A percentile compares a stretch with the other conserved stretches of the same genome.
These are phyloP conservation scores for Colletotrichum spaethianum DNA, from an alignment of 2,329 filamentous ascomycete species.

Conservation along the genomic window DNA sequence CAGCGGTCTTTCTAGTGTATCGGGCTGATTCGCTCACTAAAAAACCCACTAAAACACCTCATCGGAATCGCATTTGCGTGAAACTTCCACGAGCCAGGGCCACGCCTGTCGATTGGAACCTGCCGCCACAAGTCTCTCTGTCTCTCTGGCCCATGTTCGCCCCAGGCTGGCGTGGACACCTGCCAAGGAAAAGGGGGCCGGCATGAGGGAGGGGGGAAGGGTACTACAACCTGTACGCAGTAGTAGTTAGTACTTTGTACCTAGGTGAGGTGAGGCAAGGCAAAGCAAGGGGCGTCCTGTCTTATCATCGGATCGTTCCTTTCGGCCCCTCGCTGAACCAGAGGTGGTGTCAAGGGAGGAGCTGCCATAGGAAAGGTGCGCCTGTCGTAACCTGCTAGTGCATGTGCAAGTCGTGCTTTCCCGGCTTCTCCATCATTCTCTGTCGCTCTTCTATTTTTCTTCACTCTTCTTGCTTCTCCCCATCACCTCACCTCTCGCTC, in stretches of 20 bases:
- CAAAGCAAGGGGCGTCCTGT: constrained; percentile 6
- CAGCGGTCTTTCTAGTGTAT: not conserved
- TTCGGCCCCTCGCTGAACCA: not conserved
- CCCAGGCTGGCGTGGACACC: constrained; percentile 23
- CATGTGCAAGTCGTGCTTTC: constrained; percentile 8
- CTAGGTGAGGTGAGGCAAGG: too few relatives aligned
- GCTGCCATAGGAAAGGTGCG: not conserved
- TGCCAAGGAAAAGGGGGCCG: constrained; percentile 17
- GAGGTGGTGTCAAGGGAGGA: constrained; percentile 2
- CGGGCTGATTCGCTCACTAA: not conserved
- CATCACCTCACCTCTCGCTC: not conserved
- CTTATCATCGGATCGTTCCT: constrained; percentile 27
- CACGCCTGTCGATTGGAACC: constrained; percentile 24
- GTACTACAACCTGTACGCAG: not conserved
- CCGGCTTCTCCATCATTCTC: not conserved
- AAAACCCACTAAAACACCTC: constrained; percentile 24
- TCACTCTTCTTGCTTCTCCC: not conserved
- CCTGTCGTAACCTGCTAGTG: not conserved
- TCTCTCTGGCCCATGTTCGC: not conserved
- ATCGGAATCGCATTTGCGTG: constrained; percentile 21
- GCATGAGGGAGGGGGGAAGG: not conserved
- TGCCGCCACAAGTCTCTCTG: constrained; percentile 7
- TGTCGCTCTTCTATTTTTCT: not conserved
- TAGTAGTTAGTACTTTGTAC: too few relatives aligned
- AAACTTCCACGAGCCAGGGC: constrained; percentile 27